phyloP scores from a whole-genome alignment of 306 rosid species.

The Trifolium pratense region DNA sequence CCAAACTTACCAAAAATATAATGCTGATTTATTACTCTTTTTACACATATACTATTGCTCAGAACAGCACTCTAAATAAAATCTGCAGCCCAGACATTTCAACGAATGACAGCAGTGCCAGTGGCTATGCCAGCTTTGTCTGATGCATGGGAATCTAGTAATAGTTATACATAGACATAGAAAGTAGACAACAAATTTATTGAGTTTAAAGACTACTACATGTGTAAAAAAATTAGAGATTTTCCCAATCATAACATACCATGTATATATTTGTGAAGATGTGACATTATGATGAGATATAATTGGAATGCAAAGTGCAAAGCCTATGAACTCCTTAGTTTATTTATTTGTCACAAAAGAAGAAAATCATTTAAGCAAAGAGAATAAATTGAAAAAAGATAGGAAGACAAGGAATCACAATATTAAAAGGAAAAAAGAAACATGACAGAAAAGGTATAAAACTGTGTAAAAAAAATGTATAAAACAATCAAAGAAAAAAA shows the following conservation, averaged over 20 bases:
- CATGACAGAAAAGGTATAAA: background rate
- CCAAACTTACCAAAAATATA: conserved; percentile 7
- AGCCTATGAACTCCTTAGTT: background rate
- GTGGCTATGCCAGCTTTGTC: conserved; percentile 6
- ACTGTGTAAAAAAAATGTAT: too few relatives aligned
- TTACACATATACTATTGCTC: background rate
- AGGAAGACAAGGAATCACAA: background rate
- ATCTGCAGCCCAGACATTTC: background rate
- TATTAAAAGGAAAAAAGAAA: background rate
- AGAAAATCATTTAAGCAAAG: background rate
- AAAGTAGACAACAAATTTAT: background rate
- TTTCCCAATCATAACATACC: background rate
- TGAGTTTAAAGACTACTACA: background rate
- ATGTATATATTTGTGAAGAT: background rate
- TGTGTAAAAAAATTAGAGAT: background rate
- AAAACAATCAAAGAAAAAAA: background rate
- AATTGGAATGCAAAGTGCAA: background rate
- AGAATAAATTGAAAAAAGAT: background rate
- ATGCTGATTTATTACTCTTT: conserved; percentile 12
- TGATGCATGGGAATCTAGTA: background rate
- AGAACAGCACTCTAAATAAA: background rate
- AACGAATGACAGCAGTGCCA: background rate
- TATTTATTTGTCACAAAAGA: background rate
- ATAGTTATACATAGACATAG: background rate
- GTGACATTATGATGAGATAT: background rate